Percentiles rank a stretch among this genome's conserved stretches.
Conservation (phyloP, 2,329 filamentous ascomycete genomes). For the Peltaster fructicola region DNA sequence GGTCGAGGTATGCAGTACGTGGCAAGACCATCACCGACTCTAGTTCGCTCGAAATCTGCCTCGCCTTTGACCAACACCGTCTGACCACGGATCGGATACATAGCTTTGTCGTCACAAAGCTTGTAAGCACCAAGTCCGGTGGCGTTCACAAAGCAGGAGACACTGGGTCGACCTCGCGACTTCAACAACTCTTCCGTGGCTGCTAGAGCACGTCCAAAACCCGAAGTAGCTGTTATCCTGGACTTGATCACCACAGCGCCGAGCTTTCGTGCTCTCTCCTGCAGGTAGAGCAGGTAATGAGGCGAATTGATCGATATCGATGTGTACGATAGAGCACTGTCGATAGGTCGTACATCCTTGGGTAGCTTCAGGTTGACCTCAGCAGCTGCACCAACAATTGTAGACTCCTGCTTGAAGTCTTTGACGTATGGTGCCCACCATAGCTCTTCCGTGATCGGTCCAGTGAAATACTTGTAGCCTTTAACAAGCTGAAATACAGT, state of each 20-base stretch:
- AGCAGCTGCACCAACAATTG: slow-evolving; percentile 6
- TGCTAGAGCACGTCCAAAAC: slow-evolving; percentile 15
- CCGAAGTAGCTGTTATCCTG: slow-evolving; percentile 13
- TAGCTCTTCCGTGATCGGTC: slow-evolving; percentile 11
- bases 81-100: slow-evolving; percentile 29
- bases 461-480: slow-evolving; percentile 16
- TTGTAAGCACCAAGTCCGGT: slow-evolving; percentile 24
- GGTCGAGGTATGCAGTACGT: slow-evolving; percentile 27
- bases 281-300: slow-evolving; percentile 22
- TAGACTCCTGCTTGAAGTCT: slow-evolving; percentile 14
- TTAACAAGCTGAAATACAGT: slow-evolving; percentile 8
- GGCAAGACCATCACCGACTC: slow-evolving; percentile 13
- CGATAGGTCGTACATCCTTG: too few species aligned
- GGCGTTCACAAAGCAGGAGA: slow-evolving; percentile 24
- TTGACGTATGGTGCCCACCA: slow-evolving; percentile 24
- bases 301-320: slow-evolving; percentile 22
- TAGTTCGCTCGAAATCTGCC: slow-evolving; percentile 16
- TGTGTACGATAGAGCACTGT: slow-evolving; percentile 15
- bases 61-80: slow-evolving; percentile 28
- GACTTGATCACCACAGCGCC: slow-evolving; percentile 16
- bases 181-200: slow-evolving; percentile 11
- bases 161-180: slow-evolving; percentile 3
- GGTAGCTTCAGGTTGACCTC: slow-evolving; percentile 11
- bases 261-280: slow-evolving; percentile 10
- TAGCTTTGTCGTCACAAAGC: slow-evolving; percentile 18